Percentiles rank a stretch among this genome's conserved stretches.
phyloP scores from a whole-genome alignment of 345 rosid genomes.

The Moricandia moricandioides region DNA sequence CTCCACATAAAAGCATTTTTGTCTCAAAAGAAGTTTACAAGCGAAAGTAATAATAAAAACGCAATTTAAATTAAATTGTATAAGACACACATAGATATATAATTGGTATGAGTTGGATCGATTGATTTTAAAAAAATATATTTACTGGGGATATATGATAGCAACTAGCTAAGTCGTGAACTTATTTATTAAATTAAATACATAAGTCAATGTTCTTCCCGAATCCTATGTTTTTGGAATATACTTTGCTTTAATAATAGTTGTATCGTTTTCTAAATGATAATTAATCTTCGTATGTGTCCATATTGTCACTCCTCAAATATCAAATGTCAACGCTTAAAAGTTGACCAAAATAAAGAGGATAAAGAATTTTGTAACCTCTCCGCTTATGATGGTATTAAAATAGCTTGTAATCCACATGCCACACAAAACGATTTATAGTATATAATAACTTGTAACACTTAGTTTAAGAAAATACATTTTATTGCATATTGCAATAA shows the following conservation, averaged over 20 bases:
- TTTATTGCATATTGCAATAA: neutral
- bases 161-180: neutral
- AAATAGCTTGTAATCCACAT: neutral
- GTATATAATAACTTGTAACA: neutral
- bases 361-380: neutral
- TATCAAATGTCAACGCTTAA: conserved; percentile 23
- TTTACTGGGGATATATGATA: neutral
- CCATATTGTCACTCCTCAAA: conserved; percentile 20
- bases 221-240: conserved; percentile 27
- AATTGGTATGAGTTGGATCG: conserved; percentile 1
- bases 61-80: neutral
- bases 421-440: neutral
- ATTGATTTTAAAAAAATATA: neutral
- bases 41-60: neutral
- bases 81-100: neutral
- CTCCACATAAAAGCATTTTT: neutral
- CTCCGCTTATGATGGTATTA: neutral
- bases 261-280: conserved; percentile 21
- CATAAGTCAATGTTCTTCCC: neutral
- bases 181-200: neutral
- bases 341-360: neutral
- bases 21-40: neutral
- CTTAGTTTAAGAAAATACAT: neutral
- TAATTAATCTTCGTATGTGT: conserved; percentile 15
- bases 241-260: conserved; percentile 18